A percentile compares a stretch with the other conserved stretches of the same genome.
phyloP scores from a whole-genome alignment of 345 rosid genomes.

The Syzygium grande region DNA sequence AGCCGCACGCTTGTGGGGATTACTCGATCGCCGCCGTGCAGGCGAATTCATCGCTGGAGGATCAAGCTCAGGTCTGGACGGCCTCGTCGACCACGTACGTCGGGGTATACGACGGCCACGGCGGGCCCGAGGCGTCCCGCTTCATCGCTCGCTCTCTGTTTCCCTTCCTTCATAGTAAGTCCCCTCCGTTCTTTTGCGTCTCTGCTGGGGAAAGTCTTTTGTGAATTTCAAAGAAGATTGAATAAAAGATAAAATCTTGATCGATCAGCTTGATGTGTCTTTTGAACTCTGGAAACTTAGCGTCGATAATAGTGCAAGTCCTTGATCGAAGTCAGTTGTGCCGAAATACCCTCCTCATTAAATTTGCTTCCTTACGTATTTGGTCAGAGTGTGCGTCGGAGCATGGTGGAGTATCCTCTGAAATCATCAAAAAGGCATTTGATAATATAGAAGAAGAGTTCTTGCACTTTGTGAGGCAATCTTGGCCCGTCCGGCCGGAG shows the following conservation, averaged over 20 bases:
- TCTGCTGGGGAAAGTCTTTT: not conserved
- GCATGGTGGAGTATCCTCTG: constrained; percentile 45
- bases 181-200: not conserved
- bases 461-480: constrained; percentile 38
- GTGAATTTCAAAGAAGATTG: not conserved
- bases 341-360: not conserved
- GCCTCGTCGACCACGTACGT: constrained; percentile 55
- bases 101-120: constrained; percentile 72
- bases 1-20: constrained; percentile 49
- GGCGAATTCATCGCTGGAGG: constrained; percentile 55
- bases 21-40: constrained; percentile 60
- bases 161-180: constrained; percentile 36
- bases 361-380: not conserved
- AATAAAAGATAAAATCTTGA: not conserved
- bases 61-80: constrained; percentile 58
- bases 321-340: not conserved
- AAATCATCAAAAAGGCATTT: constrained; percentile 43
- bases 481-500: constrained; percentile 34
- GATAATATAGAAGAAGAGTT: constrained; percentile 48
- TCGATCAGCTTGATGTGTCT: not conserved
- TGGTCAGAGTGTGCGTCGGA: constrained; percentile 32
- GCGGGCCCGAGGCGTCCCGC: constrained; percentile 62
- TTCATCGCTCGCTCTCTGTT: constrained; percentile 40
- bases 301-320: not conserved
- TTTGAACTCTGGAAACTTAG: not conserved